These are phyloP conservation scores for Hapsidospora chrysogenum DNA, from an alignment of 495 filamentous ascomycete species.

Conservation along the genomic window DNA sequence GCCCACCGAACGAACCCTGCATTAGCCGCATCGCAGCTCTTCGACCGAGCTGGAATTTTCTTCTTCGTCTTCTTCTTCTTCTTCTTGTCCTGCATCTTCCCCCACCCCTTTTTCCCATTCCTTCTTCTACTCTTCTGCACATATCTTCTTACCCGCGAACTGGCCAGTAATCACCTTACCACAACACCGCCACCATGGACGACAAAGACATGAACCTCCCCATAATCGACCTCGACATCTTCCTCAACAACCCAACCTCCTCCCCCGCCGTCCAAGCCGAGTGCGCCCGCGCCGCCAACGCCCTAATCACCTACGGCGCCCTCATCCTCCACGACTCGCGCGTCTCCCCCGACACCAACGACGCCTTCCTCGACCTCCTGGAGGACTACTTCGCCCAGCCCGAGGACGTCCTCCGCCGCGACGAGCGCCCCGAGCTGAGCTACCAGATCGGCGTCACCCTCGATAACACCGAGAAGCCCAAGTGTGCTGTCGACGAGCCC, in stretches of 20 bases:
- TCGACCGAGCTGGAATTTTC: neutral
- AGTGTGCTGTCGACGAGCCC: conserved; percentile 35
- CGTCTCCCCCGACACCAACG: conserved; percentile 29
- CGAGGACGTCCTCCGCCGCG: conserved; percentile 16
- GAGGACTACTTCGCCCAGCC: conserved; percentile 38
- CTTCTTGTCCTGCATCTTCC: neutral
- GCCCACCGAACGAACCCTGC: neutral
- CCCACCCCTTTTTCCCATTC: neutral
- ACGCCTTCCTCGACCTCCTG: conserved; percentile 30
- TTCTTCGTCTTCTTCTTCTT: neutral
- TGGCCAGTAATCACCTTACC: neutral
- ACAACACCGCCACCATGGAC: neutral
- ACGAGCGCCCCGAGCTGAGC: conserved; percentile 30
- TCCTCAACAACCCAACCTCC: conserved; percentile 15
- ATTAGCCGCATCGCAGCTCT: neutral
- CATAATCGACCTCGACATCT: conserved; percentile 34
- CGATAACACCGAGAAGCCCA: conserved; percentile 37
- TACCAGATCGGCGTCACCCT: conserved; percentile 37
- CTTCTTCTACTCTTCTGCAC: neutral
- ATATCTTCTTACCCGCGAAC: neutral
- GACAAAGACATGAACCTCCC: conserved; percentile 31
- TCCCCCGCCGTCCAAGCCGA: conserved; percentile 23
- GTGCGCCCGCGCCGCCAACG: conserved; percentile 23
- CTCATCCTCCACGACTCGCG: conserved; percentile 34
- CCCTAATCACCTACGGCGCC: conserved; percentile 31